Base-by-base conservation (phyloP, 2,329 filamentous ascomycete species). In the Lachnellula occidentalis region DNA sequence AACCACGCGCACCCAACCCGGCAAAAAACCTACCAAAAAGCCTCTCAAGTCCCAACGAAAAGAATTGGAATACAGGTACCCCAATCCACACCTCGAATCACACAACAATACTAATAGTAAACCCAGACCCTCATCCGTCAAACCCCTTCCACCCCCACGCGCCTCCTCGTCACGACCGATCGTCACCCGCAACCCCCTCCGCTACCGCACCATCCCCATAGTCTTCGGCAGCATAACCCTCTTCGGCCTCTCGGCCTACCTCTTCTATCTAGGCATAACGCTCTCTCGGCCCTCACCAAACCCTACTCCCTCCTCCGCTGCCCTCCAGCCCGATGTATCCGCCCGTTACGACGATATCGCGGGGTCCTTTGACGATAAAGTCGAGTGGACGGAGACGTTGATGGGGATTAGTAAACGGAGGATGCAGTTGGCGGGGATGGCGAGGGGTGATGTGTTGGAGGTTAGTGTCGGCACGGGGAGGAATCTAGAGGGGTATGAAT, bases 381-480 rank as follows among this genome's bases (percentile, higher is more conserved):
- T 86, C 37, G 75, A 84, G 65, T 70, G 75, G 61, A 77, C 78
- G 4, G 83, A 86, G 67, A 74, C 72, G 67, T 72, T 78, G 61
- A 78, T 78, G 72, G 81, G 83, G 47, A 76, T 85, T 60, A 75
- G 72, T 5, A 69, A 68, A 17, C 68, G 84, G 50, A 76, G 83
- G 11, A 71, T 71, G 49, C 69, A 71, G 21, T 70, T 86, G 24
- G 78, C 77, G 1, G 64, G 68, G 12, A 67, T 70, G 34, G 81
- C 78, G 5, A 66, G 66, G 0, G 83, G 83, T 2, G 72, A 83
- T 66, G 82, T 86, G 12, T 74, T 85, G 34, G 83, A 86, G 67
- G 74, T 86, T 12, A 82, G 81, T 17, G 76, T 85, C 53, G 83
- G 83, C 17, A 83, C 82, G 2, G 83, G 83, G 3, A 74, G 83